A percentile compares a stretch with the other conserved stretches of the same genome.
These are phyloP conservation scores for Viola pubescens DNA, from an alignment of 441 rosid species.

Conservation along the genomic window DNA sequence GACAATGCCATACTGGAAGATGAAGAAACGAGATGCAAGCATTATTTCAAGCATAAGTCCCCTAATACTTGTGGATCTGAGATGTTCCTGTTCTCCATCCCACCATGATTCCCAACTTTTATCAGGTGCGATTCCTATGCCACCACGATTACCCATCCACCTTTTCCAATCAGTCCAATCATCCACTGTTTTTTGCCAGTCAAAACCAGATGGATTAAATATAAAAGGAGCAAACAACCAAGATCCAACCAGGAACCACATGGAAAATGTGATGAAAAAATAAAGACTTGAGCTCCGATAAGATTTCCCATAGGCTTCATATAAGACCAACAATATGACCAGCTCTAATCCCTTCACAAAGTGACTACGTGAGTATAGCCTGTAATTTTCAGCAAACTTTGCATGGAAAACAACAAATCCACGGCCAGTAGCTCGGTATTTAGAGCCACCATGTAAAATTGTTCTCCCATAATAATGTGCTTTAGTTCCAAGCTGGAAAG, in stretches of 20 bases:
- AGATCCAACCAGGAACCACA: constrained; percentile 92
- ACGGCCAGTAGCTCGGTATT: constrained; percentile 76
- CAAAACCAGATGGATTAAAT: constrained; percentile 94
- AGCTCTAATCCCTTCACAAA: constrained; percentile 92
- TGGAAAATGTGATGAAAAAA: constrained; percentile 58
- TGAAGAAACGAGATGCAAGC: constrained; percentile 70
- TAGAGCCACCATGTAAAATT: constrained; percentile 87
- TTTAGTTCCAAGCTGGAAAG: constrained; percentile 98
- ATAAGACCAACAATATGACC: constrained; percentile 53
- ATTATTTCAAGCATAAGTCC: constrained; percentile 71
- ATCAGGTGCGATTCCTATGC: constrained; percentile 68
- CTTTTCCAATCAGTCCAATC: constrained; percentile 99
- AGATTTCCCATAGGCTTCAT: constrained; percentile 58
- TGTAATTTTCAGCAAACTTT: constrained; percentile 81
- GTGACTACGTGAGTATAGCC: constrained; percentile 90
- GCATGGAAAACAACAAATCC: constrained; percentile 91
- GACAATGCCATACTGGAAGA: constrained; percentile 89
- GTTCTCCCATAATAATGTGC: constrained; percentile 89
- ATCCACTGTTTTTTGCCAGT: constrained; percentile 96
- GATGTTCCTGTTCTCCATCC: constrained; percentile 84
- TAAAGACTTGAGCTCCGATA: constrained; percentile 71
- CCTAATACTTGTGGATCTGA: constrained; percentile 54
- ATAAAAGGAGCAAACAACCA: constrained; percentile 95
- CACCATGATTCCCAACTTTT: constrained; percentile 99
- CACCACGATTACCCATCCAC: constrained; percentile 94